Base-by-base conservation (phyloP, 352 stramenopile species). In the Achlya hypogyna region DNA sequence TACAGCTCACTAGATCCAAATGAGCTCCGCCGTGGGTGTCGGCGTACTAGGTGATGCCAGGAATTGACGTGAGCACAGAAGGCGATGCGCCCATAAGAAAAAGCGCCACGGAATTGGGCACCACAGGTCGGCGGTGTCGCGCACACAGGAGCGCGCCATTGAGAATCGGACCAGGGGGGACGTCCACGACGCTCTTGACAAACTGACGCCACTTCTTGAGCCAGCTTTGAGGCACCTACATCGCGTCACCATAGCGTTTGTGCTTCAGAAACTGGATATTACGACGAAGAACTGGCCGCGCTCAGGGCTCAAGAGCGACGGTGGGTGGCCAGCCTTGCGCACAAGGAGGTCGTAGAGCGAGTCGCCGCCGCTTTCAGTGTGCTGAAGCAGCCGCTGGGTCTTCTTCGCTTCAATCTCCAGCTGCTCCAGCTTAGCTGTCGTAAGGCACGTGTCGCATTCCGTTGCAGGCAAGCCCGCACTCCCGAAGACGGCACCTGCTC, bases 21-120 rank as follows among this genome's bases (percentile, higher is more conserved):
- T 12, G 23, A 68, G 18, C 52, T 49, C 16, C 2, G 22, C 12
- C 5, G 31, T 23, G 69, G 52, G 5, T 51, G 6, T 53, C 2
- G 22, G 83, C 79, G 74, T 94, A 84, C 0, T 56, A 56, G 49
- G 49, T 53, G 38, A 64, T 64, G 56, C 56, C 56, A 51, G 56
- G 56, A 22, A 64, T 81, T 89, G 16, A 79, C 78, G 40, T 86
- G 81, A 51, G 91, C 77, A 35, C 82, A 88, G 45, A 89, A 74
- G 47, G 93, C 82, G 28, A 93, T 75, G 23, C 82, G 4, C 84
- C 86, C 0, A 78, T 88, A 62, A 95, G 72, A 71, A 95, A 95
- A 74, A 95, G 88, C 29, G 81, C 91, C 54, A 95, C 87, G 62
- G 91, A 90, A 12, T 82, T 75, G 43, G 86, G 86, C 47, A 93